Evolutionary conservation across 345 rosid species (phyloP).

Genomic region (Corymbia maculata): DNA sequence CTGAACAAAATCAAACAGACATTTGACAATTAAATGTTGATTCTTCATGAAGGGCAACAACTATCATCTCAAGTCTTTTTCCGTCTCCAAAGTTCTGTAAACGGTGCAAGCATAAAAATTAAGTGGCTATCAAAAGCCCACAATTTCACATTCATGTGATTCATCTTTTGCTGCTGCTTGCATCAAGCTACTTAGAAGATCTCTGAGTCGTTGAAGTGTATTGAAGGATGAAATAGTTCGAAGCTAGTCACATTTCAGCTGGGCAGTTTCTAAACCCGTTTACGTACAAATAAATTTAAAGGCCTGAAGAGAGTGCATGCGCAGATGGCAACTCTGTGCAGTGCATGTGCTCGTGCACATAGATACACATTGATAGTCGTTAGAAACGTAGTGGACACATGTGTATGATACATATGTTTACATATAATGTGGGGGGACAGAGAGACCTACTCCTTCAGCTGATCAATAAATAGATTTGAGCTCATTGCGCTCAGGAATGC

Average conservation of each 20-base stretch:
- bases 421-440: background rate
- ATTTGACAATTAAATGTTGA: background rate
- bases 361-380: background rate
- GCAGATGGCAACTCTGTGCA: background rate
- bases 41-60: background rate
- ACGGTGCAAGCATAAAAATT: background rate
- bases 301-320: background rate
- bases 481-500: conserved; percentile 67
- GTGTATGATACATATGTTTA: background rate
- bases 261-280: background rate
- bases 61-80: background rate
- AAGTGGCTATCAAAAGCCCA: background rate
- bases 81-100: background rate
- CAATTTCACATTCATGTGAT: background rate
- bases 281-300: background rate
- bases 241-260: background rate
- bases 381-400: background rate
- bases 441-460: conserved; percentile 57
- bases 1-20: background rate
- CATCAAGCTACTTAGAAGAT: background rate
- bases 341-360: background rate
- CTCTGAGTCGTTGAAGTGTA: background rate
- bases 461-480: conserved; percentile 78
- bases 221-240: background rate
- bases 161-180: background rate